Percentiles rank a stretch among this genome's conserved stretches.
phyloP scores from a whole-genome alignment of 768 basidiomycete species.

The Russula foetens region DNA sequence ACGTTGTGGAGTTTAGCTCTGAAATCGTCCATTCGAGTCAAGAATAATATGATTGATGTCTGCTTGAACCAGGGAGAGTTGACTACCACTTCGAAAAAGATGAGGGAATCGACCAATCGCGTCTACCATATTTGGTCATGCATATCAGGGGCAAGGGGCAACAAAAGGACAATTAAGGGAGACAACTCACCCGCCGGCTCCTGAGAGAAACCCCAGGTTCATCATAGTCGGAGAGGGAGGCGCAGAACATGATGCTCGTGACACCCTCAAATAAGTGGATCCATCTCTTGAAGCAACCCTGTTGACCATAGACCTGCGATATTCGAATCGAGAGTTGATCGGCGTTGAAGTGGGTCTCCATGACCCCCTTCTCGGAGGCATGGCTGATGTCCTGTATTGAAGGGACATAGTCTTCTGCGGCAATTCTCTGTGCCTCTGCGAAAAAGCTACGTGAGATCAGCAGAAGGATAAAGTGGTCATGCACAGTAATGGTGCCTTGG shows the following conservation, averaged over 20 bases:
- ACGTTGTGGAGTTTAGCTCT: slow-evolving; percentile 40
- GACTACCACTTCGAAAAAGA: slow-evolving; percentile 42
- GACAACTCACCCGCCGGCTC: neutral
- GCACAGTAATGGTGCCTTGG: no score
- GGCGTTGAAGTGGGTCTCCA: slow-evolving; percentile 65
- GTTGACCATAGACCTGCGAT: slow-evolving; percentile 66
- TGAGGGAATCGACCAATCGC: slow-evolving; percentile 40
- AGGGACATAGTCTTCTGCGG: slow-evolving; percentile 66
- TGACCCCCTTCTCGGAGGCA: slow-evolving; percentile 70
- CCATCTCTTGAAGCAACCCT: slow-evolving; percentile 42
- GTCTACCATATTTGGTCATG: slow-evolving; percentile 26
- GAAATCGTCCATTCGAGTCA: slow-evolving; percentile 41
- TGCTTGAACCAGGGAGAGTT: slow-evolving; percentile 44
- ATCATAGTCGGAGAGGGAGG: slow-evolving; percentile 67
- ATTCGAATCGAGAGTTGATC: slow-evolving; percentile 34
- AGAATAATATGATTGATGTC: slow-evolving; percentile 34
- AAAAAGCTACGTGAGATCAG: slow-evolving; percentile 57
- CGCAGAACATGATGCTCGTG: slow-evolving; percentile 65
- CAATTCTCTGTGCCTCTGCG: slow-evolving; percentile 71
- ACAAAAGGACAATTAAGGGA: neutral
- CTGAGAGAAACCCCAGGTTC: slow-evolving; percentile 32
- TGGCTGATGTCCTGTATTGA: slow-evolving; percentile 78
- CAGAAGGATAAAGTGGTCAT: neutral
- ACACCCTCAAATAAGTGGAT: slow-evolving; percentile 53
- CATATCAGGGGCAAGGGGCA: neutral